Evolutionary conservation across 2,329 filamentous ascomycete genomes (phyloP).

Genomic region (Claviceps capensis): DNA sequence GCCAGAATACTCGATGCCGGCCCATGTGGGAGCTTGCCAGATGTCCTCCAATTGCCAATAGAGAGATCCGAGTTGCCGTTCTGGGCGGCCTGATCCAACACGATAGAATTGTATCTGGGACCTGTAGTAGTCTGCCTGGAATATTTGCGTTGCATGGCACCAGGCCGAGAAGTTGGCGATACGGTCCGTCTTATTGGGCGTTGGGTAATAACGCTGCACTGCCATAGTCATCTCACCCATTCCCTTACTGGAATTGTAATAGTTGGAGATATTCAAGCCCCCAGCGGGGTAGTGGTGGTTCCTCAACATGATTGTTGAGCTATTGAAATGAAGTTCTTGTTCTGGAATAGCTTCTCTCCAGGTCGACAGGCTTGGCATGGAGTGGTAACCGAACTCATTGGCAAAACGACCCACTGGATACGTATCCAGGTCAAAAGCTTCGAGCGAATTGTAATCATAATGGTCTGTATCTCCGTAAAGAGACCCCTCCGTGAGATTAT

Average conservation of each 20-base stretch:
- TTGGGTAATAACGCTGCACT: constrained; percentile 41
- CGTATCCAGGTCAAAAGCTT: constrained; percentile 38
- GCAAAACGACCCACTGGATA: constrained; percentile 47
- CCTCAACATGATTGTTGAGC: constrained; percentile 36
- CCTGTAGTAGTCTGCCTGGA: constrained; percentile 50
- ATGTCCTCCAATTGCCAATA: constrained; percentile 56
- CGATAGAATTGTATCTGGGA: constrained; percentile 49
- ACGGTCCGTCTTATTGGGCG: constrained; percentile 36
- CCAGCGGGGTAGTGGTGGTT: constrained; percentile 39
- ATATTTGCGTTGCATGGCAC: constrained; percentile 48
- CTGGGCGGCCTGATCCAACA: constrained; percentile 39
- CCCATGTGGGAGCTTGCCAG: constrained; percentile 52
- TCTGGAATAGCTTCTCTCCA: constrained; percentile 40
- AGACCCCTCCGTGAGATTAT: constrained; percentile 29
- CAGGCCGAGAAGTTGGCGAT: constrained; percentile 47
- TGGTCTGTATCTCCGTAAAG: constrained; percentile 48
- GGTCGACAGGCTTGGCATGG: constrained; percentile 45
- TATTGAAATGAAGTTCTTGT: constrained; percentile 43
- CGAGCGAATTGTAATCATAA: constrained; percentile 41
- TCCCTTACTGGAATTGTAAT: constrained; percentile 16
- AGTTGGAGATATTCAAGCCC: constrained; percentile 6
- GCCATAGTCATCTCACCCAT: constrained; percentile 46
- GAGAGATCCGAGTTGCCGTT: constrained; percentile 44
- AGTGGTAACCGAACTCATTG: constrained; percentile 51
- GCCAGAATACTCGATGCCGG: constrained; percentile 47